These are phyloP conservation scores for Dipodascopsis tothii DNA, from an alignment of 805 yeast genomes.

Conservation along the genomic window DNA sequence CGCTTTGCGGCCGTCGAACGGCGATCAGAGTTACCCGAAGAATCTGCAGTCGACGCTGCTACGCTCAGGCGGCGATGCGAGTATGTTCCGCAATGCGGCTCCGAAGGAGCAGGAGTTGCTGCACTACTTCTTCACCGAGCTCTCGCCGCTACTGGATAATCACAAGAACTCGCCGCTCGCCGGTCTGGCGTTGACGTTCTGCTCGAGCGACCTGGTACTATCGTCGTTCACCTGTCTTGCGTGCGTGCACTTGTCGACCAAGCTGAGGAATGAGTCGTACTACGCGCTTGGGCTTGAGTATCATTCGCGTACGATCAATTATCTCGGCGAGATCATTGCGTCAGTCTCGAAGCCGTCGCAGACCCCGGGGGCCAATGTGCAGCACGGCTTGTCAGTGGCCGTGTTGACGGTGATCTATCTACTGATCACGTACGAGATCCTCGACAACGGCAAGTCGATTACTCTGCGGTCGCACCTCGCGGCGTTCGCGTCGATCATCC, in stretches of 20 bases:
- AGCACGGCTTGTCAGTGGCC: conserved; percentile 17
- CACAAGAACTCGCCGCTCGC: conserved; percentile 15
- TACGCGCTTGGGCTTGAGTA: conserved; percentile 17
- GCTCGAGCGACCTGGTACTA: conserved; percentile 18
- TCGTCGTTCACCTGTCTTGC: conserved; percentile 18
- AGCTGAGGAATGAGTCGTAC: conserved; percentile 8
- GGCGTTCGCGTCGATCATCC: conserved; percentile 17
- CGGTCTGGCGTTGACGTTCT: conserved; percentile 19
- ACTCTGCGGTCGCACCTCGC: conserved; percentile 20
- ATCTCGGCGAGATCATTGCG: conserved; percentile 12
- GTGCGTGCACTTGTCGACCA: conserved; percentile 10
- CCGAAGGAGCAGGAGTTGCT: conserved; percentile 19
- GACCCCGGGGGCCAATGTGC: conserved; percentile 1
- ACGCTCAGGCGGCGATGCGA: too few species aligned
- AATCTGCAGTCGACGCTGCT: too few species aligned
- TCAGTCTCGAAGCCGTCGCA: conserved; percentile 5
- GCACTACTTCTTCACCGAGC: conserved; percentile 18
- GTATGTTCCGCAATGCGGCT: conserved; percentile 15
- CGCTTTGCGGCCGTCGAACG: neutral
- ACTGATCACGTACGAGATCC: conserved; percentile 16
- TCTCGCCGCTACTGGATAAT: conserved; percentile 19
- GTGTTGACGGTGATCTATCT: conserved; percentile 18
- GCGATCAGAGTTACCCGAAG: neutral
- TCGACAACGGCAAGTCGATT: conserved; percentile 16
- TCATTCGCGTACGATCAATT: conserved; percentile 14